Percentiles rank a stretch among this genome's conserved stretches.
These are phyloP conservation scores for Apiospora aurea DNA, from an alignment of 2,329 filamentous ascomycete species.

Conservation along the genomic window DNA sequence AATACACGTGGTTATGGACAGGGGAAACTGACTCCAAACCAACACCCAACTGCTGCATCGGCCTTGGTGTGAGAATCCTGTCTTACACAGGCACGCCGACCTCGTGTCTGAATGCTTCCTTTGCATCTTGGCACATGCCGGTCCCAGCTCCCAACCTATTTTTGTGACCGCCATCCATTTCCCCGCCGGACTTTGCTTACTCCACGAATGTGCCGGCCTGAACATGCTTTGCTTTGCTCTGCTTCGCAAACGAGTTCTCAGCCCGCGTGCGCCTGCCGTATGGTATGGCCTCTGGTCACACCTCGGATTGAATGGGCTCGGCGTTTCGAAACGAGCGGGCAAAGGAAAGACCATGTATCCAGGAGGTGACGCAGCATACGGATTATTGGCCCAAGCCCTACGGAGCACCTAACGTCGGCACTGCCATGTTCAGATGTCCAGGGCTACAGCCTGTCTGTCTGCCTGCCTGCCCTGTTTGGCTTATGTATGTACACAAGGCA, in stretches of 20 bases:
- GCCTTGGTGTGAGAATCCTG: neutral
- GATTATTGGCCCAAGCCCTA: neutral
- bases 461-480: neutral
- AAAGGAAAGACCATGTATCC: neutral
- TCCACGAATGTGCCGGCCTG: neutral
- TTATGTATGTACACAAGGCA: no score
- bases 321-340: neutral
- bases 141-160: neutral
- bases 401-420: constrained; percentile 1
- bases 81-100: neutral
- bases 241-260: neutral
- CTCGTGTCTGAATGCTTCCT: constrained; percentile 6
- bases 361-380: neutral
- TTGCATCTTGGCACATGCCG: neutral
- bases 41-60: neutral
- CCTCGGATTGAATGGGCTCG: neutral
- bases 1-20: constrained; percentile 17
- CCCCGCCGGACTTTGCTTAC: neutral
- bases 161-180: neutral
- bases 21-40: neutral
- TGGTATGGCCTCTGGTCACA: neutral
- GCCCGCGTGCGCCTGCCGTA: neutral
- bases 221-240: neutral
- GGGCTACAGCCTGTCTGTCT: neutral
- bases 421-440: neutral